These are phyloP conservation scores for Sanghuangporus sanghuang DNA, from an alignment of 1,284 basidiomycete genomes.

Conservation along the genomic window DNA sequence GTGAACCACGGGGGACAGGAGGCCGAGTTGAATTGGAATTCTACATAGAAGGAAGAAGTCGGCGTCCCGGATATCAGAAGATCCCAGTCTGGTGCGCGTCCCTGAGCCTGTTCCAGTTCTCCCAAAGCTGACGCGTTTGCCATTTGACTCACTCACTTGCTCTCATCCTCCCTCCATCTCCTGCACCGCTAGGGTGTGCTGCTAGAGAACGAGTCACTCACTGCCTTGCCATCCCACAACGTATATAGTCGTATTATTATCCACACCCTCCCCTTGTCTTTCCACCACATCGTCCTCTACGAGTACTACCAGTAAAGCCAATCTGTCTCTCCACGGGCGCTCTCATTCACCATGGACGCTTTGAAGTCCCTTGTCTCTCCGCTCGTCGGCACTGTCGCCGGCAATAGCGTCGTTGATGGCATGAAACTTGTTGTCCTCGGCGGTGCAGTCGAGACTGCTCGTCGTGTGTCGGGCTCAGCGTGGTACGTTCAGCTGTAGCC, in stretches of 20 bases:
- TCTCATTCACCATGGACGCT: constrained; percentile 52
- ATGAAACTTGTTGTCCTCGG: constrained; percentile 83
- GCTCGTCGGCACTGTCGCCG: constrained; percentile 66
- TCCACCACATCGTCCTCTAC: background rate
- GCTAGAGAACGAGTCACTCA: background rate
- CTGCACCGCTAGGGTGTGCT: background rate
- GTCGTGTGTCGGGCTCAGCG: constrained; percentile 72
- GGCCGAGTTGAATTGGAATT: background rate
- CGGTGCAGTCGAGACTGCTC: constrained; percentile 78
- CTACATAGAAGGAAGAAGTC: background rate
- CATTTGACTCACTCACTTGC: constrained; percentile 4
- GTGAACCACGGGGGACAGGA: background rate
- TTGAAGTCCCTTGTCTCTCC: constrained; percentile 78
- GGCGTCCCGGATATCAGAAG: background rate
- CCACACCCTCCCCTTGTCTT: background rate
- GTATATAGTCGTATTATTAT: background rate
- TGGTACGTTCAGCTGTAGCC: constrained; percentile 42
- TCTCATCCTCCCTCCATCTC: background rate
- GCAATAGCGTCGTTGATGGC: constrained; percentile 74
- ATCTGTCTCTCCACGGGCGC: background rate
- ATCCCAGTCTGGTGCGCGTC: background rate
- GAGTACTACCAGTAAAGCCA: background rate
- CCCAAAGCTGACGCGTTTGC: background rate
- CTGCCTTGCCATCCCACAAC: background rate
- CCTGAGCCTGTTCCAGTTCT: background rate